Evolutionary conservation across 2,329 filamentous ascomycete genomes (phyloP).

Genomic region (Aureobasidium subglaciale): DNA sequence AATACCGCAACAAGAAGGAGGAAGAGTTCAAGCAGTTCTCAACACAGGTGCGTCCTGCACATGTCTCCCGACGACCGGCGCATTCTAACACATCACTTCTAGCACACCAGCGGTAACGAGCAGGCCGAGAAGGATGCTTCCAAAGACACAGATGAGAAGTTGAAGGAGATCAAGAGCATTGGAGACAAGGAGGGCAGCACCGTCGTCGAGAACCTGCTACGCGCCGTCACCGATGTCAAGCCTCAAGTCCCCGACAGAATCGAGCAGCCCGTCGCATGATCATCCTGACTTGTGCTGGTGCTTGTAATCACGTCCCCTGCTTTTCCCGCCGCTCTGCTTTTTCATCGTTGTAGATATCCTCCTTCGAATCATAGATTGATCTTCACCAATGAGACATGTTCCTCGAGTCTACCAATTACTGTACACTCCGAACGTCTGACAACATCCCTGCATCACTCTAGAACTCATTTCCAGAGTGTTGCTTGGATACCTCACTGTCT

Average conservation of each 20-base stretch:
- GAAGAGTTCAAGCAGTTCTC: constrained; percentile 93
- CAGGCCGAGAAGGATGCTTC: constrained; percentile 63
- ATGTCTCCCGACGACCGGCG: neutral
- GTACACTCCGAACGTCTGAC: neutral
- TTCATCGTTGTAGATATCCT: constrained; percentile 17
- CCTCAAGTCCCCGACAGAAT: constrained; percentile 54
- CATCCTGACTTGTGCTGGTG: neutral
- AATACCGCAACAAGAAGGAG: constrained; percentile 84
- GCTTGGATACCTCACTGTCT: no score
- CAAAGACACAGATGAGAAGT: constrained; percentile 72
- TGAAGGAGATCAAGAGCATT: constrained; percentile 72
- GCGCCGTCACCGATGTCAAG: constrained; percentile 77
- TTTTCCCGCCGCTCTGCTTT: neutral
- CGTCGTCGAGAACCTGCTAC: constrained; percentile 76
- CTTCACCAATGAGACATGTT: neutral
- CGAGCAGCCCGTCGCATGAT: constrained; percentile 26
- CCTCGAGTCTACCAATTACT: neutral
- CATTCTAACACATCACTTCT: constrained; percentile 15
- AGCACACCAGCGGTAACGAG: constrained; percentile 92
- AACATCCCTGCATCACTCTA: no score
- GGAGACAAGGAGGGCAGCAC: constrained; percentile 72
- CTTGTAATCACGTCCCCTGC: neutral
- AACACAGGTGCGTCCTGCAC: constrained; percentile 51
- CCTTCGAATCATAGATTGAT: constrained; percentile 14
- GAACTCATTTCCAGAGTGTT: no score